These are phyloP conservation scores for Plectosphaerella plurivora DNA, from an alignment of 2,329 filamentous ascomycete species.

Conservation along the genomic window DNA sequence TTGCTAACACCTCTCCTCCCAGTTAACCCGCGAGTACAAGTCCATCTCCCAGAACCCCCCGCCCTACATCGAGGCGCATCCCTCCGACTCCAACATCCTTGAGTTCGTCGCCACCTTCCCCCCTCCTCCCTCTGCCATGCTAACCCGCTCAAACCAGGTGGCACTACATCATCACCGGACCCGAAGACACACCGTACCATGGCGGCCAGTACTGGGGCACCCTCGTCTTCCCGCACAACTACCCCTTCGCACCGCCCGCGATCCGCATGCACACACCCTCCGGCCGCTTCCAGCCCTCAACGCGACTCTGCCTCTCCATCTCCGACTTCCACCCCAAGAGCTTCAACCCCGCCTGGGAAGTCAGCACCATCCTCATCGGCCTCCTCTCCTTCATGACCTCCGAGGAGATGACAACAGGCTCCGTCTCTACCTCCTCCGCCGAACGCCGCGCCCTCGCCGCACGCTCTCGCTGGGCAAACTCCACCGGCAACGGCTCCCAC, in stretches of 20 bases:
- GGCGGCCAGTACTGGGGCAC: conserved; percentile 98
- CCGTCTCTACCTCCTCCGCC: conserved; percentile 68
- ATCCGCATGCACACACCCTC: conserved; percentile 99
- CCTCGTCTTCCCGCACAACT: conserved; percentile 90
- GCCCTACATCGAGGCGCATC: conserved; percentile 84
- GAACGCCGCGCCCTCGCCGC: conserved; percentile 77
- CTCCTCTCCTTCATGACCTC: conserved; percentile 97
- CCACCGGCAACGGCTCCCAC: conserved; percentile 79
- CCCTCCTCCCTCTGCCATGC: not conserved
- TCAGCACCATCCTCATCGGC: conserved; percentile 92
- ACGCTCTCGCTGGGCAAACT: conserved; percentile 92
- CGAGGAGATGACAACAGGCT: conserved; percentile 97
- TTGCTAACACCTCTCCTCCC: conserved; percentile 15
- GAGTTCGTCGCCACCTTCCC: conserved; percentile 52
- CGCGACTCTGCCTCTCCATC: conserved; percentile 89
- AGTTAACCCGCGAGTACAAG: conserved; percentile 62
- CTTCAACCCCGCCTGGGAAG: conserved; percentile 98
- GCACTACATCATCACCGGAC: conserved; percentile 95
- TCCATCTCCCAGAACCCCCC: conserved; percentile 69
- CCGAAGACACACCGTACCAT: conserved; percentile 89
- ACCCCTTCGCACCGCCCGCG: conserved; percentile 92
- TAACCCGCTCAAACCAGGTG: conserved; percentile 49
- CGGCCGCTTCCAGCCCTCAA: conserved; percentile 90
- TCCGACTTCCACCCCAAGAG: conserved; percentile 97
- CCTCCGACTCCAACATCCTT: conserved; percentile 85